Evolutionary conservation across 129 eudicot genomes (phyloP).

Genomic region (Tagetes erecta): DNA sequence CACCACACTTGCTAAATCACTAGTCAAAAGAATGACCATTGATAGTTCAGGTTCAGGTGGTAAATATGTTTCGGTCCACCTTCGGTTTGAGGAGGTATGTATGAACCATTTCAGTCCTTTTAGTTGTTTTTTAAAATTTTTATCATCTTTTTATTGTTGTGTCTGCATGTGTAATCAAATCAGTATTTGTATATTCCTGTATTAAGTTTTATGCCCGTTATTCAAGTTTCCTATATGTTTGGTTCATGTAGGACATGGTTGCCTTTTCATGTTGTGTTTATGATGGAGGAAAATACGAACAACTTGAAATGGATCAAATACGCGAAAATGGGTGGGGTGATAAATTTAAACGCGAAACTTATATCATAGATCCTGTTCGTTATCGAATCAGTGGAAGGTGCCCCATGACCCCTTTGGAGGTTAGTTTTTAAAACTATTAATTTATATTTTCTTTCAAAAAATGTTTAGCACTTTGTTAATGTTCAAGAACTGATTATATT

Average conservation of each 20-base stretch:
- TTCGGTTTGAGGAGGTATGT: conserved; percentile 92
- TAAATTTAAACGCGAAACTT: conserved; percentile 62
- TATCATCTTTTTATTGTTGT: conserved; percentile 5
- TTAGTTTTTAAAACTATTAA: conserved; percentile 33
- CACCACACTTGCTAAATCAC: conserved; percentile 47
- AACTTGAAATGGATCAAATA: conserved; percentile 54
- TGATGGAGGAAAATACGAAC: conserved; percentile 69
- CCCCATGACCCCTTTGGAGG: conserved; percentile 94
- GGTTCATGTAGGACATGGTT: conserved; percentile 67
- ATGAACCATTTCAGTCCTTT: conserved; percentile 22
- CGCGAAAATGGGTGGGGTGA: conserved; percentile 82
- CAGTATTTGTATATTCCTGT: background rate
- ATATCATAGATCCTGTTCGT: conserved; percentile 49
- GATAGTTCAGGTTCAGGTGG: conserved; percentile 65
- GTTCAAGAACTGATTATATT: background rate
- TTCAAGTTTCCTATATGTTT: background rate
- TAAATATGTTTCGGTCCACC: conserved; percentile 77
- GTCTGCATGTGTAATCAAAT: conserved; percentile 10
- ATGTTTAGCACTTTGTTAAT: background rate
- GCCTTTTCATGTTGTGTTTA: conserved; percentile 83
- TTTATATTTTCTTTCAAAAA: background rate
- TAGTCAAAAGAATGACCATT: conserved; percentile 61
- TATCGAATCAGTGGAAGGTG: conserved; percentile 70
- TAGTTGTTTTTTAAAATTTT: background rate
- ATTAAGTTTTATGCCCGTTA: background rate